phyloP scores from a whole-genome alignment of 352 stramenopile genomes.

The Phytophthora fragariae region DNA sequence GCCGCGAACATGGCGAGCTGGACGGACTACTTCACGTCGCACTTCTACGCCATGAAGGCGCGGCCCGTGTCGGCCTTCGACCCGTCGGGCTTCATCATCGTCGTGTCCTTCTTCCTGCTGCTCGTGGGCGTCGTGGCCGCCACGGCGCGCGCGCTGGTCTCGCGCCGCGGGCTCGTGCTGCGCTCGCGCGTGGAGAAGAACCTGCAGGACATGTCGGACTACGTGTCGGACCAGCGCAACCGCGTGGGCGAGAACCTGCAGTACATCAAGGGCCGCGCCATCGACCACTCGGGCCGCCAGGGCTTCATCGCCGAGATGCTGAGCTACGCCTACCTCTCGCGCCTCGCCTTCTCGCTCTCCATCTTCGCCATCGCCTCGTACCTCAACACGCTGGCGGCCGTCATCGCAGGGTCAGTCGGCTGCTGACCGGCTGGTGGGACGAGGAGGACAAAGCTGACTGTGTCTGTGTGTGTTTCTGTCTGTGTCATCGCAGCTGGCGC shows the following conservation, averaged over 20 bases:
- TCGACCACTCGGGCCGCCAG: slow-evolving; percentile 78
- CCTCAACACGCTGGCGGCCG: slow-evolving; percentile 81
- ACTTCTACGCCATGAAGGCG: slow-evolving; percentile 89
- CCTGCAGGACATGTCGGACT: slow-evolving; percentile 80
- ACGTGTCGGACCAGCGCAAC: slow-evolving; percentile 70
- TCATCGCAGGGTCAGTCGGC: slow-evolving; percentile 66
- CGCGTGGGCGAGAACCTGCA: slow-evolving; percentile 77
- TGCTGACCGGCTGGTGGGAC: not conserved
- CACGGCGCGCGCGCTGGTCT: slow-evolving; percentile 53
- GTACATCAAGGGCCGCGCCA: slow-evolving; percentile 74
- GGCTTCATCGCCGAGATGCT: slow-evolving; percentile 91
- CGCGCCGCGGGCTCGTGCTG: slow-evolving; percentile 48
- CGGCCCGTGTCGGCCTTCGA: slow-evolving; percentile 85
- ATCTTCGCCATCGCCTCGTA: slow-evolving; percentile 85
- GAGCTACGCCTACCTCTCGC: slow-evolving; percentile 86
- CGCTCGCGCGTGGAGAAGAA: slow-evolving; percentile 76
- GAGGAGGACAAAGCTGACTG: no score
- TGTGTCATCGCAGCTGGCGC: slow-evolving; percentile 57
- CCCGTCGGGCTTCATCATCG: slow-evolving; percentile 87
- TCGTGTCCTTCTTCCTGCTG: slow-evolving; percentile 74
- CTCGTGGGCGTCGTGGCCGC: slow-evolving; percentile 69
- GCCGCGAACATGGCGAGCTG: slow-evolving; percentile 63
- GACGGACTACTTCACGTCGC: slow-evolving; percentile 76
- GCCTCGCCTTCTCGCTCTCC: slow-evolving; percentile 78
- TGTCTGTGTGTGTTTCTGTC: not conserved